Evolutionary conservation across 1,284 basidiomycete genomes (phyloP), one percentile per base, ranked within the genome.

Genomic region (Apiotrichum siamense): DNA sequence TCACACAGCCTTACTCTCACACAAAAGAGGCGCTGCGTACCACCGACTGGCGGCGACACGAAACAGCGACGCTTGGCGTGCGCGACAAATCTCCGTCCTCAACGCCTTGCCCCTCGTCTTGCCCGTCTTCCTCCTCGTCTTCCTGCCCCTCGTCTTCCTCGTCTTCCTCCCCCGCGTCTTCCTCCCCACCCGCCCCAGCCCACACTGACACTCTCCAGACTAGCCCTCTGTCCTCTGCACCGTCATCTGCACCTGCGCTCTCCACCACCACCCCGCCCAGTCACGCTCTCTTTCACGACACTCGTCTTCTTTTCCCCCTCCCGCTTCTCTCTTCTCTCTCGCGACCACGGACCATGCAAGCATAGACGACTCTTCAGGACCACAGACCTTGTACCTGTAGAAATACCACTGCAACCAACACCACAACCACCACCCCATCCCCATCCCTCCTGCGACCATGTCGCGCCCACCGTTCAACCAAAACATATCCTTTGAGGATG

Each of bases 401-500:
- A 47, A 41, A 31, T 20, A 41, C 35, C 31, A 25, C 24, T 18
- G 18, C 26, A 11, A 21, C 18, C 13, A 18, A n/a, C 10, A 12
- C 21, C 31, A 27, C 29, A 11, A 6, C 17, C 5, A n/a, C 27
- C 13, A 18, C 31, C 12, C 23, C 29, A n/a, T 13, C 21, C 7
- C 27, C 17, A 27, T 38, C 42, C 12, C 38, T 39, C 37, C n/a
- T 21, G 5, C 29, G 21, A 57, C 29, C 49, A 72, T 72, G 70
- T 65, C 70, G 23, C 65, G 68, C 24, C 68, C 70, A 9, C 53
- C 57, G n/a, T 55, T 60, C 21, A 46, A 52, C 25, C 52, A 65
- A 17, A 67, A 66, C 47, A 63, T 72, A 41, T 72, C 70, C 6
- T 72, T 72, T 45, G 52, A 61, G 37, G 64, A 67, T 11, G 50